Percentiles rank a stretch among this genome's conserved stretches.
Evolutionary conservation across 2,329 filamentous ascomycete species (phyloP).

Genomic region (Aspergillus tamarii): DNA sequence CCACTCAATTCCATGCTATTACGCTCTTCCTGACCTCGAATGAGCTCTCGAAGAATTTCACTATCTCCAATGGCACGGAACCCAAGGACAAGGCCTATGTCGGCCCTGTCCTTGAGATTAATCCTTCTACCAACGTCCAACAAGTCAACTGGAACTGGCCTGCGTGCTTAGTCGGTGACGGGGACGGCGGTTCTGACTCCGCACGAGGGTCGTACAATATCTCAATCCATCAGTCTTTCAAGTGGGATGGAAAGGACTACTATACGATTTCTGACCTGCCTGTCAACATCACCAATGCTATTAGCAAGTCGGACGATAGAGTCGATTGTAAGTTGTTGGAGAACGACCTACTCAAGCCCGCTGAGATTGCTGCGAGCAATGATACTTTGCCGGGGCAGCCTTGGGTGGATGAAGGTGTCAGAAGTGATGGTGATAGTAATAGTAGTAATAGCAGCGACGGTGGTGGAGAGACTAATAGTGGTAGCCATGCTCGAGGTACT

Average conservation of each 20-base stretch:
- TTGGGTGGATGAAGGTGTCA: constrained; percentile 19
- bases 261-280: constrained; percentile 74
- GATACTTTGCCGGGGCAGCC: constrained; percentile 28
- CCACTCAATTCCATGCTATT: constrained; percentile 65
- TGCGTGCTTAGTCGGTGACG: constrained; percentile 66
- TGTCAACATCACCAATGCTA: constrained; percentile 69
- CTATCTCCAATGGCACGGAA: constrained; percentile 64
- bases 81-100: constrained; percentile 54
- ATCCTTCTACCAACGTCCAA: constrained; percentile 70
- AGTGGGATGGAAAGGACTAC: constrained; percentile 64
- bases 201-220: constrained; percentile 69
- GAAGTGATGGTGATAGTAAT: neutral
- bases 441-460: neutral
- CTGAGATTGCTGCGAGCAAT: constrained; percentile 22
- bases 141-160: constrained; percentile 75
- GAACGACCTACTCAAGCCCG: constrained; percentile 26
- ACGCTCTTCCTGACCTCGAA: constrained; percentile 70
- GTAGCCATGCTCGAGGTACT: neutral
- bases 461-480: neutral
- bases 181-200: constrained; percentile 50
- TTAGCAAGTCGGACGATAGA: constrained; percentile 39
- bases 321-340: constrained; percentile 29
- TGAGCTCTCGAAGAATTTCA: constrained; percentile 66
- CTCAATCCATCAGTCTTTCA: constrained; percentile 71
- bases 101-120: constrained; percentile 65